Evolutionary conservation across 2,329 filamentous ascomycete genomes (phyloP).

Genomic region (Plectosphaerella sp.): DNA sequence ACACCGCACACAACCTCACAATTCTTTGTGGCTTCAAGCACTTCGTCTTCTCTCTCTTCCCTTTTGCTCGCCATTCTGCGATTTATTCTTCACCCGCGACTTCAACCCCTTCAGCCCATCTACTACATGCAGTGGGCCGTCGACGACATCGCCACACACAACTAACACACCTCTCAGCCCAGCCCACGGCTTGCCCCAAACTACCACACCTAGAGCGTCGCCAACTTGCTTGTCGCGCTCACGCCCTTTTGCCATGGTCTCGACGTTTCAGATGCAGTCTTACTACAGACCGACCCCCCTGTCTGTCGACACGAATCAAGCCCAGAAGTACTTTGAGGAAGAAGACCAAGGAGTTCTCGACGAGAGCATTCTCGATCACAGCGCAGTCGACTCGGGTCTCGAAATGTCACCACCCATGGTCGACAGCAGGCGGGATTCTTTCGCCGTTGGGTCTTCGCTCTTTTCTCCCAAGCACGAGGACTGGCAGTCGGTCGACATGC

Average conservation of each 20-base stretch:
- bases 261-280: slow-evolving; percentile 45
- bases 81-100: slow-evolving; percentile 3
- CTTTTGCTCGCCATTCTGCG: slow-evolving; percentile 3
- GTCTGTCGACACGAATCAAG: slow-evolving; percentile 48
- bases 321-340: slow-evolving; percentile 57
- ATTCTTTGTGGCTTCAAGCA: neutral
- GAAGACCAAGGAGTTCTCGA: slow-evolving; percentile 57
- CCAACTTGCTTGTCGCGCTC: slow-evolving; percentile 2
- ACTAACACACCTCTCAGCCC: slow-evolving; percentile 7
- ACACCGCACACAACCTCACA: neutral
- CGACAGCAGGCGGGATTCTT: slow-evolving; percentile 60
- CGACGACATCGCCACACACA: slow-evolving; percentile 8
- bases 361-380: slow-evolving; percentile 57
- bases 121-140: neutral
- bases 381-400: slow-evolving; percentile 54
- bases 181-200: too few relatives aligned
- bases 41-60: slow-evolving; percentile 7
- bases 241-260: slow-evolving; percentile 38
- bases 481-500: slow-evolving; percentile 62
- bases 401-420: slow-evolving; percentile 61
- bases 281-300: slow-evolving; percentile 46
- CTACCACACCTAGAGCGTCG: neutral
- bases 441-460: slow-evolving; percentile 51
- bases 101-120: slow-evolving; percentile 7
- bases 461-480: slow-evolving; percentile 64